Percentiles rank a stretch among this genome's conserved stretches.
Conservation (phyloP, 176 grass and related monocot genomes). For the Oryza longistaminata region DNA sequence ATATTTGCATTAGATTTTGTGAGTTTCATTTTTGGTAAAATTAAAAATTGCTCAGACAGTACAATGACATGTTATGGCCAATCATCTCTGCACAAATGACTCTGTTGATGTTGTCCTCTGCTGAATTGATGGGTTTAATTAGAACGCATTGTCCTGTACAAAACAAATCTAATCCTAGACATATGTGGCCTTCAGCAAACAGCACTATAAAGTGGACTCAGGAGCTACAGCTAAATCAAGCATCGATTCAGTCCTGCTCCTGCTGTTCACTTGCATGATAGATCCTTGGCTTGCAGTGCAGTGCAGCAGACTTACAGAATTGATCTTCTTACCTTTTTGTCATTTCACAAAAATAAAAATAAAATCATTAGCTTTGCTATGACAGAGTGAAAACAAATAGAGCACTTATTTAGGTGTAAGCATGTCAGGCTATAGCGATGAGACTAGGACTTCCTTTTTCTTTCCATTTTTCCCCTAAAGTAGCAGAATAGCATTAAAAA, state of each 20-base stretch:
- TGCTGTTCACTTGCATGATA: too few relatives aligned
- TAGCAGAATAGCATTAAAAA: background rate
- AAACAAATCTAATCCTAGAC: too few relatives aligned
- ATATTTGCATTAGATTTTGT: background rate
- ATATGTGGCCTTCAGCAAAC: too few relatives aligned
- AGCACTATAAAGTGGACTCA: too few relatives aligned
- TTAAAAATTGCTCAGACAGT: background rate
- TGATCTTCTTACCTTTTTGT: too few relatives aligned
- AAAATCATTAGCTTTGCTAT: too few relatives aligned
- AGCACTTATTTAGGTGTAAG: background rate
- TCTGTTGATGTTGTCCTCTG: background rate
- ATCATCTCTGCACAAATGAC: background rate
- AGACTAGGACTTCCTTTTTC: background rate
- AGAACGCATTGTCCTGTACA: background rate
- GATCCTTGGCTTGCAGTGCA: too few relatives aligned
- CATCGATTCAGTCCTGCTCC: too few relatives aligned
- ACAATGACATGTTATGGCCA: background rate
- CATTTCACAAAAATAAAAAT: too few relatives aligned
- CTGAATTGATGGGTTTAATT: background rate
- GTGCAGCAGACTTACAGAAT: too few relatives aligned
- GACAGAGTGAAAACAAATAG: too few relatives aligned
- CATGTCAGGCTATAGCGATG: background rate
- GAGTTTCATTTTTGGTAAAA: background rate
- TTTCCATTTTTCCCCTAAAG: background rate
- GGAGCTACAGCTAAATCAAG: too few relatives aligned